Conservation (phyloP, 768 basidiomycete genomes). For the Kwoniella mangroviensis region DNA sequence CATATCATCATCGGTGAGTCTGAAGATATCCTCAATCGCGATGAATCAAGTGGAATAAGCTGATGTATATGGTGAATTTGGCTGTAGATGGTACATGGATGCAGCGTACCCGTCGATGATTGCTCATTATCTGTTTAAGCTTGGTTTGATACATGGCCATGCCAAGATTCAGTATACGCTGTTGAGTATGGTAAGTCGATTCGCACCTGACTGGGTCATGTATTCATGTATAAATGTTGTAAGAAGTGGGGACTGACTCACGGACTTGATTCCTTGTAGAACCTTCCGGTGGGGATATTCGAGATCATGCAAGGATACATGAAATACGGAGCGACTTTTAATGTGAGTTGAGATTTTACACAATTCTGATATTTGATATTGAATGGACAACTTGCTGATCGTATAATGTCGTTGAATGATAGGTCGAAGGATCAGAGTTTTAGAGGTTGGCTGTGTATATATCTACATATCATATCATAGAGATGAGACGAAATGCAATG, state of each 20-base stretch:
- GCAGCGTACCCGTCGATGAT: constrained; percentile 82
- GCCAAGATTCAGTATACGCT: constrained; percentile 92
- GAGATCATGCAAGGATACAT: constrained; percentile 93
- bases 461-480: constrained; percentile 9
- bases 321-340: constrained; percentile 83
- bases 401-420: too few species aligned
- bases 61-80: constrained; percentile 47
- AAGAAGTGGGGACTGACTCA: too few species aligned
- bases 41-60: constrained; percentile 75
- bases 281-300: constrained; percentile 79
- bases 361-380: background rate
- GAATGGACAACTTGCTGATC: too few species aligned
- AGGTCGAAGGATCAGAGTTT: constrained; percentile 51
- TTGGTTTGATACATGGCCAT: constrained; percentile 89
- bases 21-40: constrained; percentile 61
- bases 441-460: constrained; percentile 19
- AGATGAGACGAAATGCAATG: constrained; percentile 13
- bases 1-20: constrained; percentile 71
- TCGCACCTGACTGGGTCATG: too few species aligned
- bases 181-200: constrained; percentile 75
- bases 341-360: constrained; percentile 60
- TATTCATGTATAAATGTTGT: too few species aligned
- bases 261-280: constrained; percentile 31
- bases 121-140: constrained; percentile 86
- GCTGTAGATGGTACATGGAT: constrained; percentile 58